phyloP scores from a whole-genome alignment of 176 grass and related monocot genomes.

The Carex parvula region DNA sequence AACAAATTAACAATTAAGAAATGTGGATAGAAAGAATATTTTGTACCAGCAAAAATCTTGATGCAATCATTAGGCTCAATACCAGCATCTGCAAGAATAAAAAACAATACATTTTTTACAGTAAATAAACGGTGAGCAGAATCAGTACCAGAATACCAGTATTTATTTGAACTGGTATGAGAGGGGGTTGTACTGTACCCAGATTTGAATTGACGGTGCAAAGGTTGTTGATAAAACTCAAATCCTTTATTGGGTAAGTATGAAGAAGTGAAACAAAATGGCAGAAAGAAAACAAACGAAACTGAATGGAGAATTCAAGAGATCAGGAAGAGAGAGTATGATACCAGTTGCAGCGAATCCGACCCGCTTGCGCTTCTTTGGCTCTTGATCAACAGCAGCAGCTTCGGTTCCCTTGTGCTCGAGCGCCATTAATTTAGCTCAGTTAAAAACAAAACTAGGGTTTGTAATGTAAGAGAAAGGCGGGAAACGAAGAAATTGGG shows the following conservation, averaged over 20 bases:
- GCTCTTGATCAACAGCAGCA: constrained; percentile 28
- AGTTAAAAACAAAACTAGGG: background rate
- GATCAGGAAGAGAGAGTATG: background rate
- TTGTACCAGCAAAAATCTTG: constrained; percentile 72
- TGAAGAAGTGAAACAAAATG: no score
- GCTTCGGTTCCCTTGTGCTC: constrained; percentile 58
- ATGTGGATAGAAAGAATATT: background rate
- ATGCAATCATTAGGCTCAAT: constrained; percentile 81
- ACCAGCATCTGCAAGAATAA: constrained; percentile 53
- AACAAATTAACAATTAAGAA: background rate
- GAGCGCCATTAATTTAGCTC: constrained; percentile 55
- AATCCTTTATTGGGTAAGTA: no score
- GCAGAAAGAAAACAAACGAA: no score
- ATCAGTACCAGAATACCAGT: no score
- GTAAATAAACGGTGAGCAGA: background rate
- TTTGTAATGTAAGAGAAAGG: background rate
- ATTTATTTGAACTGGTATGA: no score
- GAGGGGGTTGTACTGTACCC: no score
- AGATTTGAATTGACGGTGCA: no score
- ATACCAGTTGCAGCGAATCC: constrained; percentile 62
- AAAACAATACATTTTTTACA: background rate
- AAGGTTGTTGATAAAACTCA: no score
- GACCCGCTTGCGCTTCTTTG: constrained; percentile 83
- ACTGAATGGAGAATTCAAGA: no score
- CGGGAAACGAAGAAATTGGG: no score